These are phyloP conservation scores for Cladosporium sp. DNA, from an alignment of 2,329 filamentous ascomycete genomes.

Conservation along the genomic window DNA sequence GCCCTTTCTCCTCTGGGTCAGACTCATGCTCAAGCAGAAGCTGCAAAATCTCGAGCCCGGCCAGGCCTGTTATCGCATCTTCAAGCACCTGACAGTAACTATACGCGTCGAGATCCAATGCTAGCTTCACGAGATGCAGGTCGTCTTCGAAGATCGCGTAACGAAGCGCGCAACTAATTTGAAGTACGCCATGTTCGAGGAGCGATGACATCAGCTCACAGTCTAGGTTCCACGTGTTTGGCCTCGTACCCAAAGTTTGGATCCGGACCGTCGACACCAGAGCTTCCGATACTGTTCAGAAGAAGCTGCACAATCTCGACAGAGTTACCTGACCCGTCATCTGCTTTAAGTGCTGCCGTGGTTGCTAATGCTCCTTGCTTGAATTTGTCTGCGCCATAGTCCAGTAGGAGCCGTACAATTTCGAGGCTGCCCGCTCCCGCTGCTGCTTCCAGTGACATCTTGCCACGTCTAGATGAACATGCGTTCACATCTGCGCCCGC, in stretches of 20 bases:
- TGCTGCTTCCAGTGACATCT: neutral
- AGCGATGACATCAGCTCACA: neutral
- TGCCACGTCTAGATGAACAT: too few relatives aligned
- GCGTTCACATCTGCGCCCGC: neutral
- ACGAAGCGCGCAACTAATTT: neutral
- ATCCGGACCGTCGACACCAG: neutral
- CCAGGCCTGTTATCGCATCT: neutral
- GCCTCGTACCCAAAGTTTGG: rapidly evolving
- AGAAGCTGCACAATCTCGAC: neutral
- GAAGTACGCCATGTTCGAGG: neutral
- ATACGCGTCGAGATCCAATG: neutral
- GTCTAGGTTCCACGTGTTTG: neutral
- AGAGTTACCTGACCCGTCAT: neutral
- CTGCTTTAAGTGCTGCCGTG: neutral
- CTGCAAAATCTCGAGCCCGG: neutral
- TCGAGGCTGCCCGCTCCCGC: neutral
- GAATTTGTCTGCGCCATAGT: neutral
- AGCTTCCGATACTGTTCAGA: neutral
- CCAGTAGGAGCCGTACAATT: neutral
- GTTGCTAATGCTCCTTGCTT: neutral
- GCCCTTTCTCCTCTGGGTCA: neutral
- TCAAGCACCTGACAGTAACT: neutral
- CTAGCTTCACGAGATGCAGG: neutral
- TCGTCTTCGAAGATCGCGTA: neutral
- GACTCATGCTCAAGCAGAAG: neutral